A percentile compares a stretch with the other conserved stretches of the same genome.
Evolutionary conservation across 352 stramenopile genomes (phyloP).

Genomic region (Pythium scleroteichum): DNA sequence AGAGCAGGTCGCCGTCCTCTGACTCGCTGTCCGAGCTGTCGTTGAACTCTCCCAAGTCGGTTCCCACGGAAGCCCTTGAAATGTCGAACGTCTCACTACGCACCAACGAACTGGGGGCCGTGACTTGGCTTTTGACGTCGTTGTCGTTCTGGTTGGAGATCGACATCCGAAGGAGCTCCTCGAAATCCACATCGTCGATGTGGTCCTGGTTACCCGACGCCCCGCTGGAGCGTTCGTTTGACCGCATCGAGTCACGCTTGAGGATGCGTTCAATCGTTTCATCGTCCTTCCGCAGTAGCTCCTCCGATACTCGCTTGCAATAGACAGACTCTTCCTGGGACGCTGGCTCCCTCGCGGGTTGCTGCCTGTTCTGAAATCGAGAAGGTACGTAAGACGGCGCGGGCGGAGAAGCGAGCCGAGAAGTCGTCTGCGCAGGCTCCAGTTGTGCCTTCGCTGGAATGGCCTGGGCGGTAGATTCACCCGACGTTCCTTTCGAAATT

Average conservation of each 20-base stretch:
- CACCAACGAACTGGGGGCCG: not conserved
- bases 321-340: conserved; percentile 10
- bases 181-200: conserved; percentile 29
- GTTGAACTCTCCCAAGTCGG: conserved; percentile 20
- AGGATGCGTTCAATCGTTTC: conserved; percentile 17
- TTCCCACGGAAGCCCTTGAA: conserved; percentile 2
- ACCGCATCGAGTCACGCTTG: conserved; percentile 4
- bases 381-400: conserved; percentile 27
- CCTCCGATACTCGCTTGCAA: conserved; percentile 16
- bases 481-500: not conserved
- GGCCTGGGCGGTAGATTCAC: not conserved
- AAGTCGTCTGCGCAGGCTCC: not conserved
- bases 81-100: conserved; percentile 21
- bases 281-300: conserved; percentile 14
- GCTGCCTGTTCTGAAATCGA: conserved; percentile 22
- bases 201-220: conserved; percentile 14
- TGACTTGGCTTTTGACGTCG: not conserved
- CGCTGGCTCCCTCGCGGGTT: conserved; percentile 9
- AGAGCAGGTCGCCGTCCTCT: conserved; percentile 27
- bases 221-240: not conserved
- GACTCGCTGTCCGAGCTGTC: conserved; percentile 28
- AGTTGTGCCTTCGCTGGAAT: not conserved
- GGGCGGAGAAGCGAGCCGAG: conserved; percentile 3
- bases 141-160: conserved; percentile 20
- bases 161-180: conserved; percentile 26